Percentiles rank a stretch among this genome's conserved stretches.
Conservation (phyloP, 2,329 filamentous ascomycete genomes). For the Blastomyces silverae region DNA sequence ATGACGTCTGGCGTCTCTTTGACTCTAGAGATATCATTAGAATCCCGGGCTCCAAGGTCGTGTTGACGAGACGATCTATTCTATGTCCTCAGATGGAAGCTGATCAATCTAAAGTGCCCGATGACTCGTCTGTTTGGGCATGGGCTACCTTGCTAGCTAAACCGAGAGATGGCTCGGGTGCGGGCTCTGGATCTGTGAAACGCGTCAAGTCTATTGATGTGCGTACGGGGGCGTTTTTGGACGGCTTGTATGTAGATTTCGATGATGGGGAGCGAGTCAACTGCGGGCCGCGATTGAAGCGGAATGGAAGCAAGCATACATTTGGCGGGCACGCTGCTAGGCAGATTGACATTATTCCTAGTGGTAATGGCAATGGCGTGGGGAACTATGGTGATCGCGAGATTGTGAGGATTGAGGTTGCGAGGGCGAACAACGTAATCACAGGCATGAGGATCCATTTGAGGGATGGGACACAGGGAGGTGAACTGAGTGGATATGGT, state of each 20-base stretch:
- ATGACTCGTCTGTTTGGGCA: not conserved
- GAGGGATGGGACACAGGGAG: constrained; percentile 22
- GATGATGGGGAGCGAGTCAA: constrained; percentile 40
- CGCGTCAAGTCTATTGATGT: constrained; percentile 37
- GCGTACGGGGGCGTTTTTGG: constrained; percentile 40
- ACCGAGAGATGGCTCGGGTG: not conserved
- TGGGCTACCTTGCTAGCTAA: constrained; percentile 7
- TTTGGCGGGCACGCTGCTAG: constrained; percentile 32
- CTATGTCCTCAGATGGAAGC: not conserved
- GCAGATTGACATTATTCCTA: constrained; percentile 23
- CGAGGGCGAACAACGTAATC: constrained; percentile 20
- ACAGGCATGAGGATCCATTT: constrained; percentile 31
- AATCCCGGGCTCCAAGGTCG: constrained; percentile 37
- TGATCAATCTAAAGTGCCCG: not conserved
- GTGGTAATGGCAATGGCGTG: not conserved
- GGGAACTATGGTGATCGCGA: constrained; percentile 22
- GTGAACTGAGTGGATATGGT: constrained; percentile 16
- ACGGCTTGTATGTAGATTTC: constrained; percentile 45
- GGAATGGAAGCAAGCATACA: constrained; percentile 27
- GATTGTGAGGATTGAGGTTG: constrained; percentile 31
- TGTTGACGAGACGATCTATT: constrained; percentile 37
- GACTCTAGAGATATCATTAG: constrained; percentile 30
- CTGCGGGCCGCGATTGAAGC: constrained; percentile 36
- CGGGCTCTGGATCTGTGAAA: not conserved
- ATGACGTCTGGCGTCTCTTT: constrained; percentile 35